These are phyloP conservation scores for Phylloporus arenicola DNA, from an alignment of 768 basidiomycete species.

Conservation along the genomic window DNA sequence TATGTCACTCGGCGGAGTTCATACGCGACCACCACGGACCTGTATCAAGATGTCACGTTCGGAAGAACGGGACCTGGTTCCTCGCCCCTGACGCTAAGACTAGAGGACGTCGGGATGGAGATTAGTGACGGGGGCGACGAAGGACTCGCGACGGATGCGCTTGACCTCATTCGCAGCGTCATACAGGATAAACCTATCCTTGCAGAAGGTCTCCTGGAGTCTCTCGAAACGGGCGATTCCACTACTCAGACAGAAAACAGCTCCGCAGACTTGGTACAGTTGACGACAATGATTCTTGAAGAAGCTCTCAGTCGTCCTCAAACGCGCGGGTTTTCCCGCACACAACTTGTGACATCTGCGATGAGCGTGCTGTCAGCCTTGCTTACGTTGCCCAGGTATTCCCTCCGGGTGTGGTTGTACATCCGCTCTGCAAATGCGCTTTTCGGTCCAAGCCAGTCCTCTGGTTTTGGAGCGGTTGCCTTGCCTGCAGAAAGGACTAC, in stretches of 20 bases:
- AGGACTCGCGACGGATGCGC: slow-evolving; percentile 58
- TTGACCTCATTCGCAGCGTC: slow-evolving; percentile 76
- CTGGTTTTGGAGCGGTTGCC: slow-evolving; percentile 58
- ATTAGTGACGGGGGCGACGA: slow-evolving; percentile 58
- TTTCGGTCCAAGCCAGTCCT: slow-evolving; percentile 56
- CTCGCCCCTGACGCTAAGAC: slow-evolving; percentile 40
- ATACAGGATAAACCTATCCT: slow-evolving; percentile 66
- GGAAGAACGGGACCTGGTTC: slow-evolving; percentile 37
- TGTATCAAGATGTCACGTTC: slow-evolving; percentile 51
- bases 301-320: slow-evolving; percentile 59
- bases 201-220: slow-evolving; percentile 59
- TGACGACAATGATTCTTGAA: slow-evolving; percentile 77
- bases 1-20: slow-evolving; percentile 59
- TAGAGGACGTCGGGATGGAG: slow-evolving; percentile 74
- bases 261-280: slow-evolving; percentile 69
- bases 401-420: slow-evolving; percentile 85
- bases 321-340: slow-evolving; percentile 41
- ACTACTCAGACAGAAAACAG: slow-evolving; percentile 44
- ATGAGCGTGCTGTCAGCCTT: slow-evolving; percentile 78
- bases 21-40: slow-evolving; percentile 34
- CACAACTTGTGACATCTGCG: slow-evolving; percentile 69
- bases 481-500: slow-evolving; percentile 65
- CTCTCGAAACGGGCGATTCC: slow-evolving; percentile 43
- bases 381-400: slow-evolving; percentile 65
- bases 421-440: slow-evolving; percentile 73